Conservation (phyloP, 2,329 filamentous ascomycete species). For the Pseudogymnoascus sp. region DNA sequence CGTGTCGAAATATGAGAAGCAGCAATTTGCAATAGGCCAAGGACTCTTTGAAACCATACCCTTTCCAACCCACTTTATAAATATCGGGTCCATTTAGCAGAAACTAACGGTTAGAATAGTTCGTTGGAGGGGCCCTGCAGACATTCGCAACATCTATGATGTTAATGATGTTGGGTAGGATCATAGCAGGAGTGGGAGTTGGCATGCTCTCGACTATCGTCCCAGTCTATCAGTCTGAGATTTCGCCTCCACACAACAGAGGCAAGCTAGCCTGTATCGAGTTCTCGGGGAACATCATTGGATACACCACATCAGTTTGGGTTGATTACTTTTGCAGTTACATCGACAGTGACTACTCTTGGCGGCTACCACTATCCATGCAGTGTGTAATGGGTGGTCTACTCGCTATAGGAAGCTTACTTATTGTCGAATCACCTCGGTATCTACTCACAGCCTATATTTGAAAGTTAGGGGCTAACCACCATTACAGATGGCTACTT, state of each 20-base stretch:
- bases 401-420: conserved; percentile 73
- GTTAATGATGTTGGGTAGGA: conserved; percentile 80
- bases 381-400: conserved; percentile 91
- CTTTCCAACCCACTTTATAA: neutral
- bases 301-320: conserved; percentile 95
- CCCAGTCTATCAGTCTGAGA: conserved; percentile 88
- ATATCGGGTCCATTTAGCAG: neutral
- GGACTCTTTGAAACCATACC: conserved; percentile 32
- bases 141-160: conserved; percentile 72
- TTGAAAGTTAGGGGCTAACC: conserved; percentile 9
- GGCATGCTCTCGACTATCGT: conserved; percentile 87
- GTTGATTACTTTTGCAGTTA: conserved; percentile 96
- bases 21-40: neutral
- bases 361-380: conserved; percentile 82
- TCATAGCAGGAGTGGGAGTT: conserved; percentile 77
- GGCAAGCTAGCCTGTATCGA: conserved; percentile 96
- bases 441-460: conserved; percentile 28
- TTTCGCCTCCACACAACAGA: conserved; percentile 90
- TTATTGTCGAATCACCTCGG: conserved; percentile 96
- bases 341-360: conserved; percentile 76
- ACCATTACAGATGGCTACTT: conserved; percentile 72
- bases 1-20: neutral
- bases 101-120: conserved; percentile 20
- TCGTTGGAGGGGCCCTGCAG: conserved; percentile 75
- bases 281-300: conserved; percentile 93